Percentiles rank a stretch among this genome's conserved stretches.
Conservation (phyloP, 169 alveolate genomes). For the Toxoplasma gondii region DNA sequence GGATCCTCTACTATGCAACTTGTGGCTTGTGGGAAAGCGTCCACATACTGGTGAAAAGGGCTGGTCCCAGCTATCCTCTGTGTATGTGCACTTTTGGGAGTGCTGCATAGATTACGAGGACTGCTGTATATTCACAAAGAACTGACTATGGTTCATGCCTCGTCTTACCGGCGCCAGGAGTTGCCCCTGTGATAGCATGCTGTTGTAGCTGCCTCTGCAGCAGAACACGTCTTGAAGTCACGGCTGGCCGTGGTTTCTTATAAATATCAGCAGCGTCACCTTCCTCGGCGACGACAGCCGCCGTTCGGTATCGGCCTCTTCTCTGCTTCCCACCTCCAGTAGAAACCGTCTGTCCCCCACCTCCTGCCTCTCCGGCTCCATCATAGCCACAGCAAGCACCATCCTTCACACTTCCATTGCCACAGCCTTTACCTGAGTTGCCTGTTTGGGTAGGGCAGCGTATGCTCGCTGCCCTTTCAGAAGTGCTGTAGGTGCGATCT, state of each 20-base stretch:
- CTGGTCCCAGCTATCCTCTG: too few relatives aligned
- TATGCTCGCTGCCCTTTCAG: not conserved
- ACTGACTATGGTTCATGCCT: not conserved
- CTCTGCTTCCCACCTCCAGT: not conserved
- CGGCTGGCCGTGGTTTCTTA: not conserved
- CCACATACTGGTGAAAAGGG: too few relatives aligned
- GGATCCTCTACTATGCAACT: too few relatives aligned
- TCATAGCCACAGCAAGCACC: not conserved
- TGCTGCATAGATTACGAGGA: too few relatives aligned
- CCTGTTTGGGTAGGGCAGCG: not conserved
- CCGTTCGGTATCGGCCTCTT: not conserved
- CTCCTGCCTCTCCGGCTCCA: not conserved
- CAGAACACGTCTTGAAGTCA: not conserved
- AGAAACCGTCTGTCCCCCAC: not conserved
- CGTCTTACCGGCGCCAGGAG: not conserved
- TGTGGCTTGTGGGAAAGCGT: too few relatives aligned
- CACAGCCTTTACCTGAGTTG: not conserved
- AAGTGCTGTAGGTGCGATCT: not conserved
- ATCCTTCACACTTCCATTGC: not conserved
- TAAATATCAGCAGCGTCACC: not conserved
- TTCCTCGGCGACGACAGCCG: slow-evolving; percentile 14
- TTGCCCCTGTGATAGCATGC: not conserved
- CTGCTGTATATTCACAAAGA: too few relatives aligned
- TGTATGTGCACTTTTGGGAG: too few relatives aligned
- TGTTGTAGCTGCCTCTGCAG: not conserved